A percentile compares a stretch with the other conserved stretches of the same genome.
Conservation (phyloP, 305 asterid species). For the Solanum aculeatissimum region DNA sequence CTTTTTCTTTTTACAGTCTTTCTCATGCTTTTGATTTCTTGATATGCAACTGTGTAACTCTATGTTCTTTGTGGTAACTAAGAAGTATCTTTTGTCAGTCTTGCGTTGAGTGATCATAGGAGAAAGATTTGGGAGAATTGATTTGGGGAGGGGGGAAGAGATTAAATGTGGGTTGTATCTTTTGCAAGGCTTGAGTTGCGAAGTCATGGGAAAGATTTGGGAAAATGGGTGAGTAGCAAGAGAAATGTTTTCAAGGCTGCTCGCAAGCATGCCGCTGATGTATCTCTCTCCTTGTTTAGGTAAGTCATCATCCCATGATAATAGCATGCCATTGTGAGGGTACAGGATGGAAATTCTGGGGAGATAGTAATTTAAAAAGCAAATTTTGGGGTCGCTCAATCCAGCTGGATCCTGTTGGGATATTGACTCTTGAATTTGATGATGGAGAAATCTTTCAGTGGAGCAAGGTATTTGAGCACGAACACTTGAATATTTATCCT, state of each 20-base stretch:
- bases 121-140: background rate
- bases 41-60: background rate
- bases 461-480: slow-evolving; percentile 58
- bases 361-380: slow-evolving; percentile 88
- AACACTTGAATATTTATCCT: background rate
- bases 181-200: background rate
- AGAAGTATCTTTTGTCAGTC: background rate
- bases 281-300: slow-evolving; percentile 34
- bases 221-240: background rate
- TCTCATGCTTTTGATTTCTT: background rate
- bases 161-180: background rate
- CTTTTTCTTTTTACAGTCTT: background rate
- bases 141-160: too few relatives aligned
- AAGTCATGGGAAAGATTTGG: background rate
- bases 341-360: slow-evolving; percentile 86
- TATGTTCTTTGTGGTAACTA: background rate
- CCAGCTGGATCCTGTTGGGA: slow-evolving; percentile 89
- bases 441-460: slow-evolving; percentile 93
- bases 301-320: slow-evolving; percentile 93
- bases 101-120: background rate
- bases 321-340: slow-evolving; percentile 98
- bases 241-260: background rate
- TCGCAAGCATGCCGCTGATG: background rate
- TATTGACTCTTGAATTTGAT: slow-evolving; percentile 75
- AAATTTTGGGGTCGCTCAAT: slow-evolving; percentile 99